phyloP scores from a whole-genome alignment of 1,284 basidiomycete species.

The Cryptococcus hybrid region DNA sequence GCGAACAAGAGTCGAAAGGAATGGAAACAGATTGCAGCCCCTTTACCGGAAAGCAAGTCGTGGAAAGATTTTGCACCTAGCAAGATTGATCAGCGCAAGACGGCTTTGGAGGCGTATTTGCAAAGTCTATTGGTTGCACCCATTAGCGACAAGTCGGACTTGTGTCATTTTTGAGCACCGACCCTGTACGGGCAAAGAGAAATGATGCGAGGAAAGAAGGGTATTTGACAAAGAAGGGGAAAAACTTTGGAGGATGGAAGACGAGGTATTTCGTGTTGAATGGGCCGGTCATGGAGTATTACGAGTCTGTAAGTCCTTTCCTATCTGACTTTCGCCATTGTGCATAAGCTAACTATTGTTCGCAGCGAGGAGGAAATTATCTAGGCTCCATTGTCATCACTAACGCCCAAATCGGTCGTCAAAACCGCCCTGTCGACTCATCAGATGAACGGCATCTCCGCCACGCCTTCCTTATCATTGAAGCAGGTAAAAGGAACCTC shows the following conservation, averaged over 20 bases:
- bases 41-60: constrained; percentile 82
- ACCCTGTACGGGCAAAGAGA: constrained; percentile 75
- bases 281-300: constrained; percentile 85
- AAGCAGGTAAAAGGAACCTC: constrained; percentile 69
- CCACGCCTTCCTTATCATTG: constrained; percentile 96
- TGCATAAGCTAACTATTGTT: constrained; percentile 4
- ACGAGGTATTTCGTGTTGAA: constrained; percentile 90
- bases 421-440: constrained; percentile 57
- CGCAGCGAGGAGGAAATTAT: constrained; percentile 80
- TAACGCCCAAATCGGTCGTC: constrained; percentile 80
- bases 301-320: constrained; percentile 73
- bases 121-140: constrained; percentile 80
- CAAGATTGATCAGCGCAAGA: constrained; percentile 92
- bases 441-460: constrained; percentile 88
- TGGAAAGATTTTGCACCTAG: constrained; percentile 97
- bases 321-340: constrained; percentile 4
- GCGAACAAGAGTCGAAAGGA: constrained; percentile 62
- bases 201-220: constrained; percentile 95
- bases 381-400: constrained; percentile 83
- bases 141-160: constrained; percentile 82
- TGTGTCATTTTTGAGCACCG: constrained; percentile 91
- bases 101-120: constrained; percentile 80
- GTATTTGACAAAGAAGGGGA: constrained; percentile 92
- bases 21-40: constrained; percentile 70
- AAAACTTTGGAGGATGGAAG: constrained; percentile 96